Percentiles rank a stretch among this genome's conserved stretches.
These are phyloP conservation scores for Mucor mucedo DNA, from an alignment of 371 early-diverging fungal species.

Conservation along the genomic window DNA sequence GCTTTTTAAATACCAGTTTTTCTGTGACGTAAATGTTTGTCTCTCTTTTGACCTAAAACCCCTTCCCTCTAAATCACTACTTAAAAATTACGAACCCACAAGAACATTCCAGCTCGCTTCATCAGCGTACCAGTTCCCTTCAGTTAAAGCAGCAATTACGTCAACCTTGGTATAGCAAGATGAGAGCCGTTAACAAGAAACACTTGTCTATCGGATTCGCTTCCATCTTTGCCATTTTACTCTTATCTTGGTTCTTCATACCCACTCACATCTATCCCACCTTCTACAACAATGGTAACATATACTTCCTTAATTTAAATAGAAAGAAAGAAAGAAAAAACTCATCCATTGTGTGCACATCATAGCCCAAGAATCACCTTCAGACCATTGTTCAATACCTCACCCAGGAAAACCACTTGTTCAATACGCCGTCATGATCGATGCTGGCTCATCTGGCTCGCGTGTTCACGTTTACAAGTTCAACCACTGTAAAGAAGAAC, in stretches of 20 bases:
- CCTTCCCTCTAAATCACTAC: background rate
- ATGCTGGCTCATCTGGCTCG: conserved; percentile 98
- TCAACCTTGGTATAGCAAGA: conserved; percentile 34
- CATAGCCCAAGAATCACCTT: conserved; percentile 30
- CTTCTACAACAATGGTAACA: background rate
- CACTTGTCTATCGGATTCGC: conserved; percentile 22
- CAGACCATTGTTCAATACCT: conserved; percentile 69
- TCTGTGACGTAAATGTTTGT: background rate
- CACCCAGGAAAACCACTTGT: conserved; percentile 63
- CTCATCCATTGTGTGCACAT: background rate
- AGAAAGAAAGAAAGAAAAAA: background rate
- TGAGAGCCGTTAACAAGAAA: conserved; percentile 37
- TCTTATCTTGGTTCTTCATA: conserved; percentile 13
- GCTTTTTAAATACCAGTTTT: no score
- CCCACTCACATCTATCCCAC: background rate
- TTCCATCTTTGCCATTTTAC: conserved; percentile 8
- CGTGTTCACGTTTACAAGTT: conserved; percentile 94
- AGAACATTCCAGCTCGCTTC: conserved; percentile 23
- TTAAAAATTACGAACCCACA: conserved; percentile 1
- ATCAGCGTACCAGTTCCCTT: conserved; percentile 53
- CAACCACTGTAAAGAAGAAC: conserved; percentile 81
- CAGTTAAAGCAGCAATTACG: conserved; percentile 39
- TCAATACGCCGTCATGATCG: conserved; percentile 82
- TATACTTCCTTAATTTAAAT: background rate
- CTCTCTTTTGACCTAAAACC: no score